phyloP scores from a whole-genome alignment of 2,329 filamentous ascomycete species.

The Microdochium nivale region DNA sequence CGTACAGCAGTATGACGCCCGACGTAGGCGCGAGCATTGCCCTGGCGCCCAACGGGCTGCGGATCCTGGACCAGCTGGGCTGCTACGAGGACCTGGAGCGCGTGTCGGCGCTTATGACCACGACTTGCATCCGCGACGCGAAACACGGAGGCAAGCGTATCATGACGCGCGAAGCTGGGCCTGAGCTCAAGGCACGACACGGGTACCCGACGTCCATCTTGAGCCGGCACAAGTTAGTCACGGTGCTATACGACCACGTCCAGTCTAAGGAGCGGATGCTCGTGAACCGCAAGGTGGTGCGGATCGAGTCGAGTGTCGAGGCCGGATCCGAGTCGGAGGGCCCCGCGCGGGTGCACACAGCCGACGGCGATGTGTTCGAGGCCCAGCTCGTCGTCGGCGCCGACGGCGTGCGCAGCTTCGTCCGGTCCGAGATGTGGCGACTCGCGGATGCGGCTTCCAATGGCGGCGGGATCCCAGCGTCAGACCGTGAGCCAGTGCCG shows the following conservation, averaged over 20 bases:
- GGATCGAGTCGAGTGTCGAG: conserved; percentile 4
- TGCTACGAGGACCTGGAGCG: conserved; percentile 17
- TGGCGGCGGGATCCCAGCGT: background rate
- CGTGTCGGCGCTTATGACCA: background rate
- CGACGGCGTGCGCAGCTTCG: conserved; percentile 8
- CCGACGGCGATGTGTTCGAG: conserved; percentile 1
- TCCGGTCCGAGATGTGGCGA: conserved; percentile 7
- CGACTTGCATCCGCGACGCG: background rate
- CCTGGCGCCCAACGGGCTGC: conserved; percentile 22
- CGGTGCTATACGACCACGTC: conserved; percentile 9
- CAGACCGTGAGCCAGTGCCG: too few species aligned
- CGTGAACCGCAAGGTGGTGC: conserved; percentile 11
- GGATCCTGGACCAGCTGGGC: conserved; percentile 35
- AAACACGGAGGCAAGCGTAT: conserved; percentile 4
- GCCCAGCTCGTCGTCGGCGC: conserved; percentile 9
- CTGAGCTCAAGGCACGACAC: too few species aligned
- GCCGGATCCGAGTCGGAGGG: conserved; percentile 4
- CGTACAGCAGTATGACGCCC: conserved; percentile 21
- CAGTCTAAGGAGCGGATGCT: conserved; percentile 7
- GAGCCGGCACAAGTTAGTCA: conserved; percentile 11
- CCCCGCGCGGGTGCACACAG: conserved; percentile 2
- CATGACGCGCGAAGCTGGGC: background rate
- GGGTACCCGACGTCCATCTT: conserved; percentile 9
- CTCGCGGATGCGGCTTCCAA: conserved; percentile 6
- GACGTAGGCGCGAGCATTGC: conserved; percentile 29